Conservation (phyloP, 495 filamentous ascomycete species). For the Parathielavia hyrcaniae region DNA sequence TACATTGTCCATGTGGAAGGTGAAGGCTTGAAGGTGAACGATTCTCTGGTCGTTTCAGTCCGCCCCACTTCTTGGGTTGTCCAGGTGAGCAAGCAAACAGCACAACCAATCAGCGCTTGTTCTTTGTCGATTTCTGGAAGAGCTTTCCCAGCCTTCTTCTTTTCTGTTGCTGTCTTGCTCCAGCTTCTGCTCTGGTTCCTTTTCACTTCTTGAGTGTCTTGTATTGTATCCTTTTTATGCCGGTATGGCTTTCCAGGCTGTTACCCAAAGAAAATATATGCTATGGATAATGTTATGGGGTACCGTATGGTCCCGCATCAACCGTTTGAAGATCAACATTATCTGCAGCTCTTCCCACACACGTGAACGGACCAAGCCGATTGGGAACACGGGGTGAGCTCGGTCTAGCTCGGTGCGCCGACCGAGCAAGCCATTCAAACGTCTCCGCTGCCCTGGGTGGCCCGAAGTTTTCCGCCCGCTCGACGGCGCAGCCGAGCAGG, state of each 20-base stretch:
- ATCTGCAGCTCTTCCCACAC: not conserved
- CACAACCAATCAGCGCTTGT: constrained; percentile 3
- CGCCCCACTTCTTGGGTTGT: constrained; percentile 14
- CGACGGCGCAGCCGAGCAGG: constrained; percentile 8
- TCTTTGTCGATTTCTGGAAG: too few species aligned
- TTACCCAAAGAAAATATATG: too few species aligned
- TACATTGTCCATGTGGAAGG: not conserved
- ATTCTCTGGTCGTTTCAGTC: constrained; percentile 2
- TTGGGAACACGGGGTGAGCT: not conserved
- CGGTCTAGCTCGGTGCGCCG: not conserved
- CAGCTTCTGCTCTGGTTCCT: too few species aligned
- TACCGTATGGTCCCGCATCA: too few species aligned
- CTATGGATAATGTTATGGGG: too few species aligned
- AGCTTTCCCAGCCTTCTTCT: not conserved
- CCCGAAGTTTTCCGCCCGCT: constrained; percentile 13
- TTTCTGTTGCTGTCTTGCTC: not conserved
- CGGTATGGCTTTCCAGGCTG: not conserved
- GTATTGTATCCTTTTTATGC: not conserved
- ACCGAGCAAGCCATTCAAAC: not conserved
- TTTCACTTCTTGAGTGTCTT: not conserved
- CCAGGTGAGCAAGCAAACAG: constrained; percentile 6
- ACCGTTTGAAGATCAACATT: too few species aligned
- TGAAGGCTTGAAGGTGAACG: not conserved
- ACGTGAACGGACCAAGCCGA: not conserved
- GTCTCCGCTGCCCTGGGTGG: not conserved